Evolutionary conservation across 1,139 yeast genomes (phyloP).

Genomic region (Hyphopichia khmerensis): DNA sequence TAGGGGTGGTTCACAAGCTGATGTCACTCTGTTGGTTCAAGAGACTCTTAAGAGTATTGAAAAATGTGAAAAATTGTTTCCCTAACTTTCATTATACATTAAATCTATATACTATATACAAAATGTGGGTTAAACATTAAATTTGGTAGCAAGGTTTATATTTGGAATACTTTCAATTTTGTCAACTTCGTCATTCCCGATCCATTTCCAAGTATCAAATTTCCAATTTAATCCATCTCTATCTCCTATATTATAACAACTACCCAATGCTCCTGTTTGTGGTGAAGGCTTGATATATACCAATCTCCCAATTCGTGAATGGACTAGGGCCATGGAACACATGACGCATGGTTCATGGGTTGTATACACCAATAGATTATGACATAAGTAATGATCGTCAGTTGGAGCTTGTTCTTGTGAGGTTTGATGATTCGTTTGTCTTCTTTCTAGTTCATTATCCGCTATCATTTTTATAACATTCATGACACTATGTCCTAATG

Average conservation of each 20-base stretch:
- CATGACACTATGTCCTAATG: conserved; percentile 75
- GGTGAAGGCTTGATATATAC: conserved; percentile 52
- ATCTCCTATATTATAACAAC: conserved; percentile 73
- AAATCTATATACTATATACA: no score
- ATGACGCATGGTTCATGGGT: conserved; percentile 96
- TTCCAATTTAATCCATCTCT: conserved; percentile 73
- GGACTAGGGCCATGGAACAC: conserved; percentile 96
- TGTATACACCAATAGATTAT: conserved; percentile 73
- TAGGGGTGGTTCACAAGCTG: conserved; percentile 11
- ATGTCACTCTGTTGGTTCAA: conserved; percentile 8
- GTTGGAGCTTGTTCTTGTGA: conserved; percentile 5
- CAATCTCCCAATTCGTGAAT: conserved; percentile 75
- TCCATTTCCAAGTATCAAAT: conserved; percentile 75
- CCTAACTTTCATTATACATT: no score
- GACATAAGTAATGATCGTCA: conserved; percentile 64
- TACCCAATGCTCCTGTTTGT: conserved; percentile 51
- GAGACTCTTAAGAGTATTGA: conserved; percentile 12
- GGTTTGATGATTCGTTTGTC: conserved; percentile 13
- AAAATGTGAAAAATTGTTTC: conserved; percentile 7
- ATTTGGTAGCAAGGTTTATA: neutral
- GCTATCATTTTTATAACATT: conserved; percentile 65
- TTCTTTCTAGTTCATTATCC: conserved; percentile 36
- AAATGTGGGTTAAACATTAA: conserved; percentile 3
- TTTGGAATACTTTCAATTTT: conserved; percentile 8
- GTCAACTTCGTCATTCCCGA: conserved; percentile 24